Base-by-base conservation (phyloP, 106 monocot genomes). In the Gastrodia elata region DNA sequence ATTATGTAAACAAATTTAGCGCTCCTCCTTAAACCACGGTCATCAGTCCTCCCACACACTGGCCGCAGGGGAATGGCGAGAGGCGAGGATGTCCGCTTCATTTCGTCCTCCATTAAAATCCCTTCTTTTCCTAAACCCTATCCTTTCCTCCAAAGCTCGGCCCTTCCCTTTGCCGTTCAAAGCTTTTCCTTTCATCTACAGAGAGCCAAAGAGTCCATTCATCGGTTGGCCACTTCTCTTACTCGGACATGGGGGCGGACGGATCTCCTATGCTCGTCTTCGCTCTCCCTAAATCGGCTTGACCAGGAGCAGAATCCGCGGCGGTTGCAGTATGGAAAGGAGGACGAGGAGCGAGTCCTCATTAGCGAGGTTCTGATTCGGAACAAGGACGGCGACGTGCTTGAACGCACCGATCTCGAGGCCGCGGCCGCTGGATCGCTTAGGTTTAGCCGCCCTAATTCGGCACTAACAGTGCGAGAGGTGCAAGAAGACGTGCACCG, bases 401-500 rank as follows among this genome's bases (percentile, higher is more conserved):
- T 93, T 41, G 98, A 93, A 79, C 80, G 88, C 72, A 30, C 42
- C 22, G 98, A 93, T 73, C 82, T 98, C 38, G 93, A 91, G 77
- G 86, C 76, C 8, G 93, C 82, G 46, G 93, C 91, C 0, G 77
- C 83, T 3, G 72, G 36, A 1, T 87, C 93, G n/a, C 80, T 99
- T 25, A 84, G 78, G 64, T 83, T 85, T 2, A 91, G 88, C 80
- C 75, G 86, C 18, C 83, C 93, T 26, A 93, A 94, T 76, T 85
- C 98, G 8, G 98, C 93, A 8, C 77, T 99, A 30, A 99, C 91
- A 4, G 81, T 85, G 70, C 77, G 85, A 55, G 98, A 99, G 80
- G 98, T 99, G 44, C 93, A 99, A 77, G 98, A 99, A 72, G 98
- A 99, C 68, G 93, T 99, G 28, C 83, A 82, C 43, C 61, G 93